These are phyloP conservation scores for Oldenlandia corymbosa DNA, from an alignment of 257 asterid species.

Conservation along the genomic window DNA sequence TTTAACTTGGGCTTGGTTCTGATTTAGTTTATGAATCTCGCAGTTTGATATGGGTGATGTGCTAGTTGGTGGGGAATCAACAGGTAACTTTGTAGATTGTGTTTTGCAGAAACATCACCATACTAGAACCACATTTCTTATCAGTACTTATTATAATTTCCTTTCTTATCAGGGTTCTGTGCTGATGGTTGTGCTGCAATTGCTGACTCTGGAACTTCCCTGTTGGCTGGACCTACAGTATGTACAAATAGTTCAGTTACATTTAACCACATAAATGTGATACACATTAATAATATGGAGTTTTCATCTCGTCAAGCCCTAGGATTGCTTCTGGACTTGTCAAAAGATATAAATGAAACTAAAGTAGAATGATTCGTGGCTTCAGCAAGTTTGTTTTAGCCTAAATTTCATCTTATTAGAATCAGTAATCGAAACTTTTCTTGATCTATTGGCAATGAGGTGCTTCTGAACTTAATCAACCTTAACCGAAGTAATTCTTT, in stretches of 20 bases:
- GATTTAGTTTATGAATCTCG: constrained; percentile 4
- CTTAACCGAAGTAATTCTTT: no score
- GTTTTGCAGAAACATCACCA: constrained; percentile 11
- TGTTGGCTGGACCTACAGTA: constrained; percentile 94
- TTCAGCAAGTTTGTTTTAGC: not conserved
- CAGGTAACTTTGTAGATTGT: constrained; percentile 41
- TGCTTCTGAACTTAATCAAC: no score
- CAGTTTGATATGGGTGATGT: constrained; percentile 91
- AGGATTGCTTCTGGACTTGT: not conserved
- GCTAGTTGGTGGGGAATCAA: constrained; percentile 59
- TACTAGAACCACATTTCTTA: not conserved
- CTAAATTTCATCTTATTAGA: not conserved
- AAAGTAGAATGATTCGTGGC: not conserved
- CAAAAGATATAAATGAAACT: not conserved
- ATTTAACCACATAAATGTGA: not conserved
- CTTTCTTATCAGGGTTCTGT: constrained; percentile 52
- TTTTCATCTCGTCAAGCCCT: not conserved
- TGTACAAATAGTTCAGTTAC: constrained; percentile 19
- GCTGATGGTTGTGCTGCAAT: constrained; percentile 81
- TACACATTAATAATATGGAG: not conserved
- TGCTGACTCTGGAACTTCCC: constrained; percentile 91
- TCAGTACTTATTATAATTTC: not conserved
- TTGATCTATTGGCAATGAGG: not conserved
- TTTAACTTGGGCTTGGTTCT: constrained; percentile 6
- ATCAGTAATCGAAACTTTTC: not conserved